Conservation (phyloP, 2,329 filamentous ascomycete genomes). For the Hypoxylon sp. region DNA sequence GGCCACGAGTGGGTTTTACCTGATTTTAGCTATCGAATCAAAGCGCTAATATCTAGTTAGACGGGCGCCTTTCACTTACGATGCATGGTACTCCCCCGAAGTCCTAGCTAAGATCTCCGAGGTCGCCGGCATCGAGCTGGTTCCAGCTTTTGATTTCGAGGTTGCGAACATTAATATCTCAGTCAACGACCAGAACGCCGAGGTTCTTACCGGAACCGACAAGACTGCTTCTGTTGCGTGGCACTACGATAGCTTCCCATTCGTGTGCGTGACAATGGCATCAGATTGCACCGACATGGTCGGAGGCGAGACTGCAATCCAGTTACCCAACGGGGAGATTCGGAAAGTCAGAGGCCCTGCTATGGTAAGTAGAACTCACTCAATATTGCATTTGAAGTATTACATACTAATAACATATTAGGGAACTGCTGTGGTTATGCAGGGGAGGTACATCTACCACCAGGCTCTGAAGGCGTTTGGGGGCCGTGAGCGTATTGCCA, state of each 20-base stretch:
- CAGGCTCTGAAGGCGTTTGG: slow-evolving; percentile 59
- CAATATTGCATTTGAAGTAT: slow-evolving; percentile 14
- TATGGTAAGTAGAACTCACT: slow-evolving; percentile 53
- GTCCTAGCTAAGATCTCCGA: slow-evolving; percentile 68
- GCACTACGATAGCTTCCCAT: slow-evolving; percentile 67
- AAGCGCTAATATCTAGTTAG: slow-evolving; percentile 55
- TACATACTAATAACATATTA: slow-evolving; percentile 36
- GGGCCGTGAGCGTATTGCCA: slow-evolving; percentile 61
- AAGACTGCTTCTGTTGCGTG: slow-evolving; percentile 55
- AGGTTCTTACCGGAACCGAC: slow-evolving; percentile 52
- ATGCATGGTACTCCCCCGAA: slow-evolving; percentile 68
- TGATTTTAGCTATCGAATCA: neutral
- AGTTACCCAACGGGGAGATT: slow-evolving; percentile 54
- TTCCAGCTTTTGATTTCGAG: slow-evolving; percentile 70
- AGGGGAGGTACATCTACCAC: slow-evolving; percentile 63
- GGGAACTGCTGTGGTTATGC: slow-evolving; percentile 61
- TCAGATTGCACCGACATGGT: slow-evolving; percentile 63
- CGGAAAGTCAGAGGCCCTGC: slow-evolving; percentile 61
- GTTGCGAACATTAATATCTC: slow-evolving; percentile 71
- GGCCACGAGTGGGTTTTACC: slow-evolving; percentile 20
- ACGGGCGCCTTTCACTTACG: slow-evolving; percentile 71
- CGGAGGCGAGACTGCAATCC: slow-evolving; percentile 57
- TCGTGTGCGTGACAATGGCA: slow-evolving; percentile 67
- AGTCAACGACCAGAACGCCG: slow-evolving; percentile 43
- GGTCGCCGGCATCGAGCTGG: slow-evolving; percentile 70